Percentiles rank a stretch among this genome's conserved stretches.
Conservation (phyloP, 768 basidiomycete species). For the Kwoniella newhampshirensis region DNA sequence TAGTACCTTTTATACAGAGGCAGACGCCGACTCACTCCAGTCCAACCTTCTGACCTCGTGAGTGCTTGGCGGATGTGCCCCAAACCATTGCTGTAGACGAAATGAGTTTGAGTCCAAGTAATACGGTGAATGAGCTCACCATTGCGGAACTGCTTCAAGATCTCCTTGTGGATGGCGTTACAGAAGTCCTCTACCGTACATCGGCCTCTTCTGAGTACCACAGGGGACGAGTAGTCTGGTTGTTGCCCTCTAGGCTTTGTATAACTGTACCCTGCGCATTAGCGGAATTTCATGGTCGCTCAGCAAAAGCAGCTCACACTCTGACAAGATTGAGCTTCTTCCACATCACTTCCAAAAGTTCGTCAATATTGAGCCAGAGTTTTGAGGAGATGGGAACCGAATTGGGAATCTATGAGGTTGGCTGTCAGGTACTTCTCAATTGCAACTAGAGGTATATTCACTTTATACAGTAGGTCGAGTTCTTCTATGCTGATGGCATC, state of each 20-base stretch:
- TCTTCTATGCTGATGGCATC: constrained; percentile 99
- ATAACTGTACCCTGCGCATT: too few species aligned
- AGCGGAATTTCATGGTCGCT: neutral
- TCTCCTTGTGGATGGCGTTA: constrained; percentile 91
- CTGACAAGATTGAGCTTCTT: constrained; percentile 85
- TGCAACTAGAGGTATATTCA: neutral
- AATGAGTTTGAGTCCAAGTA: neutral
- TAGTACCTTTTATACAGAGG: neutral
- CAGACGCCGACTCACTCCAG: constrained; percentile 42
- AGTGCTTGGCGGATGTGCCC: constrained; percentile 96
- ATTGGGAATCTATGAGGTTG: constrained; percentile 71
- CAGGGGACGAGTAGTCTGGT: constrained; percentile 88
- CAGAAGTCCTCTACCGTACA: constrained; percentile 83
- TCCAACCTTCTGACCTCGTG: constrained; percentile 79
- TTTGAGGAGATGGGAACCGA: constrained; percentile 91
- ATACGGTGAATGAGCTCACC: constrained; percentile 58
- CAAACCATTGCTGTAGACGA: constrained; percentile 64
- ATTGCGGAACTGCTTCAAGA: constrained; percentile 92
- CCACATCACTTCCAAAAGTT: constrained; percentile 93
- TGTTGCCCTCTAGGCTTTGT: constrained; percentile 88
- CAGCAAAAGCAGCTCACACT: constrained; percentile 59
- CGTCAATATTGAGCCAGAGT: constrained; percentile 96
- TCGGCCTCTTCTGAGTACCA: constrained; percentile 63
- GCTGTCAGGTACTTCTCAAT: neutral
- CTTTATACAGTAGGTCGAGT: constrained; percentile 76